Percentiles rank a stretch among this genome's conserved stretches.
Evolutionary conservation across 2,329 filamentous ascomycete species (phyloP).

Genomic region (Fusarium nurragi): DNA sequence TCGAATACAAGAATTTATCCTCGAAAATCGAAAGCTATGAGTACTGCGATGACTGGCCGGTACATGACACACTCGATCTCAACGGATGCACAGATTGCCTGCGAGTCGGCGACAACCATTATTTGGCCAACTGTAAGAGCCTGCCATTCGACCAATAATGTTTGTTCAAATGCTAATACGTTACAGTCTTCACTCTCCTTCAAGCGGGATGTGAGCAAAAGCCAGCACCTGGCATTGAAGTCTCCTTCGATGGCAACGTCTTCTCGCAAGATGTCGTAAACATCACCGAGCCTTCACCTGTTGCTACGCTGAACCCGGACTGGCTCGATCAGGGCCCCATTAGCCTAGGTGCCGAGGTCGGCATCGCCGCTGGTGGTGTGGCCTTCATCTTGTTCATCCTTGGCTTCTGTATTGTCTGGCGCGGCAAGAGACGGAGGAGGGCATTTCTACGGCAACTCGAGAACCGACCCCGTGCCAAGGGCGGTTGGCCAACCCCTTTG

Average conservation of each 20-base stretch:
- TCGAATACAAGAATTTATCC: conserved; percentile 62
- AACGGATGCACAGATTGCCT: conserved; percentile 60
- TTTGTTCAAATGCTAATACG: conserved; percentile 33
- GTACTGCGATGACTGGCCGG: conserved; percentile 63
- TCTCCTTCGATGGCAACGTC: conserved; percentile 62
- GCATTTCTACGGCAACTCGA: conserved; percentile 53
- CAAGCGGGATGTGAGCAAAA: conserved; percentile 65
- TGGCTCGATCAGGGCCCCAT: conserved; percentile 58
- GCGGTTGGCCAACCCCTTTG: conserved; percentile 52
- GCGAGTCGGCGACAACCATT: conserved; percentile 48
- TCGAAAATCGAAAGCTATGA: conserved; percentile 57
- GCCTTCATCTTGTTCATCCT: conserved; percentile 57
- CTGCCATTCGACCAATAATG: conserved; percentile 24
- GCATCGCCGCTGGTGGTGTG: conserved; percentile 64
- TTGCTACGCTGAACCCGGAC: conserved; percentile 51
- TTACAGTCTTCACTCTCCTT: conserved; percentile 59
- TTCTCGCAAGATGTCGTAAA: conserved; percentile 61
- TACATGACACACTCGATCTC: conserved; percentile 50
- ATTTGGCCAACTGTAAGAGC: conserved; percentile 63
- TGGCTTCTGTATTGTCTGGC: conserved; percentile 65
- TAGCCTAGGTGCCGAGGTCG: conserved; percentile 64
- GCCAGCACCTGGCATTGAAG: conserved; percentile 56
- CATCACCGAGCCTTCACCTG: conserved; percentile 59
- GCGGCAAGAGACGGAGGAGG: conserved; percentile 64
- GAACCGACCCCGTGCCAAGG: conserved; percentile 31